Conservation (phyloP, 2,329 filamentous ascomycete genomes). For the Microsporum canis region DNA sequence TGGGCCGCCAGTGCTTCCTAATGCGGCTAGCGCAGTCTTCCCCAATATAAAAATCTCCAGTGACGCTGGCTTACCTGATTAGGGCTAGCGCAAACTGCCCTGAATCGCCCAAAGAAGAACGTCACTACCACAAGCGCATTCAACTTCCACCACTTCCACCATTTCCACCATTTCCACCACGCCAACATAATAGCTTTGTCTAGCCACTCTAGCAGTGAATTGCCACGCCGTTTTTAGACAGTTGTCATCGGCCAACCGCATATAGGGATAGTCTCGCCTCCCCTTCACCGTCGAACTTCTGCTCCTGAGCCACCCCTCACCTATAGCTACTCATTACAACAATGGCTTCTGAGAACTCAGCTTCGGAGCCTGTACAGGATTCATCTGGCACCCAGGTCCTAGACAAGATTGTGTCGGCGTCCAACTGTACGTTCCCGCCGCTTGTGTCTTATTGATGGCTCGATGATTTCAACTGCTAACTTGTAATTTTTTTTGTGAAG, state of each 20-base stretch:
- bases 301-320: neutral
- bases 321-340: neutral
- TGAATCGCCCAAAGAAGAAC: neutral
- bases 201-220: neutral
- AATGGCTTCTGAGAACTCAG: constrained; percentile 29
- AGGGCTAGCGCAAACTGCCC: constrained; percentile 6
- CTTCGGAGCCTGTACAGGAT: constrained; percentile 27
- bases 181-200: neutral
- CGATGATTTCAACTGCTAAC: neutral
- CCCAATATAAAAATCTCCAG: constrained; percentile 31
- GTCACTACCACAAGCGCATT: neutral
- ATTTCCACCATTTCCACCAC: neutral
- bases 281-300: neutral
- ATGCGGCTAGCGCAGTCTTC: constrained; percentile 34
- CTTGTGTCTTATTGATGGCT: neutral
- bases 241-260: too few relatives aligned
- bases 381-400: constrained; percentile 54
- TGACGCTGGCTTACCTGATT: constrained; percentile 11
- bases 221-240: neutral
- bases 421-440: constrained; percentile 62
- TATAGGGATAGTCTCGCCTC: too few relatives aligned
- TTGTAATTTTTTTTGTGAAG: constrained; percentile 37
- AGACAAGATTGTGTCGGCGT: constrained; percentile 90
- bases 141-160: neutral
- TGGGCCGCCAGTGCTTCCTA: constrained; percentile 32